Base-by-base conservation (phyloP, 2,329 filamentous ascomycete genomes). In the Westerdykella sp. region DNA sequence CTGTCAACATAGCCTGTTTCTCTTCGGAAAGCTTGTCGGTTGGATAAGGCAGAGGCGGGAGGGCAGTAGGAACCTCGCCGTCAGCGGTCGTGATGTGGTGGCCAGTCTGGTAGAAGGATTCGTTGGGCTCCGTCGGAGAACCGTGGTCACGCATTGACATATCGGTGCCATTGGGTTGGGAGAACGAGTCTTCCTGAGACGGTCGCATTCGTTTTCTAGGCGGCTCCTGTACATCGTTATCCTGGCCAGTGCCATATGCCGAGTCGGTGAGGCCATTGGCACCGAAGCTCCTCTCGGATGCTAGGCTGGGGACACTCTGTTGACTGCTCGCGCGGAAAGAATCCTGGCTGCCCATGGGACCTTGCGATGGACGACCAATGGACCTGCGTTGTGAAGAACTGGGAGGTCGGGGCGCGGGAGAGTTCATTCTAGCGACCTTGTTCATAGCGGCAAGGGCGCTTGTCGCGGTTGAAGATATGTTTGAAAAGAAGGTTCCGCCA, bases 371-470 rank as follows among this genome's bases (percentile, higher is more conserved):
- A 4, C 83, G 76, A 43, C 85, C 79, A 60, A 86, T 85, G 53
- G 83, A 82, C 31, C 82, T 77, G 0, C 84, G 79, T 18, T 81
- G 77, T 2, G 80, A 80, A 7, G 81, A 81, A 53, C 78, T 81
- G 25, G 69, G 68, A 14, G 73, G 72, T 37, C 85, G 75, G 4
- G 85, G 85, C 6, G 78, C 84, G 1, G 90, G 89, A 2, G 90
- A 95, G 63, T 96, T 90, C 56, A 96, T 85, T 11, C 91, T 80
- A 13, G 93, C 91, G 21, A 73, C 73, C 71, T 97, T 96, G 77
- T 87, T 96, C 67, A 98, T 94, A 45, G 93, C 91, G 48, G 89
- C 90, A 44, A 98, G 87, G 22, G 93, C 93, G 57, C 89, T 91
- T 4, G 87, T 93, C 1, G 93, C 90, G 1, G 89, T 95, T 50